Conservation (phyloP, 1,284 basidiomycete genomes). For the Sporisorium graminicola region DNA sequence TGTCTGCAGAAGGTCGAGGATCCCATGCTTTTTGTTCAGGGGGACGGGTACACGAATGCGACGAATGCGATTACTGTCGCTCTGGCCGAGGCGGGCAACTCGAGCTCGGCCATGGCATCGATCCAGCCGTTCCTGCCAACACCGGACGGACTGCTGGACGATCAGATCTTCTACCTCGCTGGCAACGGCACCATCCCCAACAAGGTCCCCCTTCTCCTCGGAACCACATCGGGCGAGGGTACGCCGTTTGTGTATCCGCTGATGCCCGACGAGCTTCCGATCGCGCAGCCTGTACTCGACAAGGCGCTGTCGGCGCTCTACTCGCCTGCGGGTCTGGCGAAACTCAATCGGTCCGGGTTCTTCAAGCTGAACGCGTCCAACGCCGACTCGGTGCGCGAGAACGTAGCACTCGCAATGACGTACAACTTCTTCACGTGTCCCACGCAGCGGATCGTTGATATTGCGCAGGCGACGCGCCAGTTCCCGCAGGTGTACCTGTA, state of each 20-base stretch:
- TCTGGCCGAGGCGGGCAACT: constrained; percentile 2
- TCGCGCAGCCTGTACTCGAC: constrained; percentile 20
- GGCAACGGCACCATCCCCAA: constrained; percentile 47
- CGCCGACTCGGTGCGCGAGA: constrained; percentile 32
- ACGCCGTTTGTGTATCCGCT: constrained; percentile 33
- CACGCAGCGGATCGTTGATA: constrained; percentile 30
- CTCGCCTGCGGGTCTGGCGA: constrained; percentile 7
- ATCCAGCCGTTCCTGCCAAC: constrained; percentile 47
- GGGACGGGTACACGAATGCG: constrained; percentile 25
- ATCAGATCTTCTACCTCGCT: constrained; percentile 46
- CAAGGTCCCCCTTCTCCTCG: constrained; percentile 39
- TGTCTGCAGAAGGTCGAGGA: constrained; percentile 40
- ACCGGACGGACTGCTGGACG: constrained; percentile 36
- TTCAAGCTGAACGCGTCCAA: constrained; percentile 32
- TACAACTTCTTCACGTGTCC: constrained; percentile 52
- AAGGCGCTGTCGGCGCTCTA: constrained; percentile 19
- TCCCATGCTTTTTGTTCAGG: constrained; percentile 24
- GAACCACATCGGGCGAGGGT: constrained; percentile 40
- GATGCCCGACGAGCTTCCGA: constrained; percentile 22
- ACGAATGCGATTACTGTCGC: constrained; percentile 21
- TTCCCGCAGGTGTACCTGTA: constrained; percentile 43
- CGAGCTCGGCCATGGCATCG: constrained; percentile 15
- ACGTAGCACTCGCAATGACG: constrained; percentile 27
- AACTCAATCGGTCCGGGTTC: constrained; percentile 20
- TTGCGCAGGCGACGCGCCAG: constrained; percentile 12